Base-by-base conservation (phyloP, 371 early-diverging fungal genomes). In the Quaeritorhiza haematococci region DNA sequence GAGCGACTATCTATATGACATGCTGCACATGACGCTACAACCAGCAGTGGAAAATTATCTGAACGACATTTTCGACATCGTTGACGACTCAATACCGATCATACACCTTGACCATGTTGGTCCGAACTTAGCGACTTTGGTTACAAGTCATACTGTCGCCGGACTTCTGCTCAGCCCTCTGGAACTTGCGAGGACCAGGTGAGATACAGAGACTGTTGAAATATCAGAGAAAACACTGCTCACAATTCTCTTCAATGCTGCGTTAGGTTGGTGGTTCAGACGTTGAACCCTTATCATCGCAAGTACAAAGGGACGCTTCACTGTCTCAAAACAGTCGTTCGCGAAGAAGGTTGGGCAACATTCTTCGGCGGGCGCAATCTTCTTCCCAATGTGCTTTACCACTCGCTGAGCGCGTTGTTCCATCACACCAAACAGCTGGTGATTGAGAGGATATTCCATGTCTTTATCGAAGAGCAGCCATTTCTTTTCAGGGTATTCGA, bases 381-480 rank as follows among this genome's bases (percentile, higher is more conserved):
- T 21, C 49, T 86, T 21, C 91, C 94, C 1, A 88, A 93, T 0
- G 41, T 93, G 21, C 59, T 93, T 23, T 84, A 85, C 62, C 86
- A 90, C 51, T 75, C 84, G 15, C 53, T 91, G 38, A 75, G 77
- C 3, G 87, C 94, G 0, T 63, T 91, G 29, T 77, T 94, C 53
- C 64, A 83, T 33, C 78, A 82, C 64, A 76, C 83, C 38, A 75
- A 83, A 3, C 82, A 85, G 0, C 63, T 91, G 21, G 66, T 90
- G 3, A 82, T 92, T 58, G 84, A 85, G 41, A 82, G 88, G 0
- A 62, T 79, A 8, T 66, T 90, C 6, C 75, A 77, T 29, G 65
- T 89, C 21, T 78, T 84, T 0, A 64, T 82, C n/a, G 68, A 72
- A 0, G 80, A 85, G 30, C 78, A 82, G 0, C 91, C 92, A 3